phyloP scores from a whole-genome alignment of 1,284 basidiomycete species.

The Takashimella tepidaria region DNA sequence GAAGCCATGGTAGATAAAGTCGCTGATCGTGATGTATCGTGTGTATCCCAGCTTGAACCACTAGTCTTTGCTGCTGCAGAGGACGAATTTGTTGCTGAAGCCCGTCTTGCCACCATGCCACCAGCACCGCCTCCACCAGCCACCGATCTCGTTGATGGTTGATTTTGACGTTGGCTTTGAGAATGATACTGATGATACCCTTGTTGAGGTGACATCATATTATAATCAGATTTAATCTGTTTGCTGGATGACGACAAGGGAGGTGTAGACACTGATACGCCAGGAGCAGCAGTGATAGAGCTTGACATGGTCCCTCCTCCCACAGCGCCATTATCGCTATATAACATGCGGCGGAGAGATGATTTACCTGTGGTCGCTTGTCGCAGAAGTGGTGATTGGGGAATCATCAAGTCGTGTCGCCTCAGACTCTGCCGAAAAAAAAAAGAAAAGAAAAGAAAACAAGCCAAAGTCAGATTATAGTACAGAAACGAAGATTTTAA shows the following conservation, averaged over 20 bases:
- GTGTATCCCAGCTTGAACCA: conserved; percentile 28
- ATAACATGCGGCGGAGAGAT: conserved; percentile 30
- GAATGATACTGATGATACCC: no score
- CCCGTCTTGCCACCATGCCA: no score
- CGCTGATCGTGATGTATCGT: conserved; percentile 12
- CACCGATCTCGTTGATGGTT: background rate
- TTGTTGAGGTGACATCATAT: no score
- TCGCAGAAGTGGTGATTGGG: background rate
- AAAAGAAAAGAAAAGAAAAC: no score
- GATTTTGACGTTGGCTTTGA: conserved; percentile 1
- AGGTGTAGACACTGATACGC: conserved; percentile 12
- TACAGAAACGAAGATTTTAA: no score
- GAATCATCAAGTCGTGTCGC: background rate
- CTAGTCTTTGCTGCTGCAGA: conserved; percentile 18
- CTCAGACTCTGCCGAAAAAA: background rate
- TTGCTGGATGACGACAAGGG: conserved; percentile 6
- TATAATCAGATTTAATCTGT: background rate
- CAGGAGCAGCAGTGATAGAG: no score
- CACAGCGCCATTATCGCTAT: conserved; percentile 6
- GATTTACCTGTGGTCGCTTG: conserved; percentile 7
- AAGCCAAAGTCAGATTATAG: no score
- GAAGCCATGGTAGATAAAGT: conserved; percentile 26
- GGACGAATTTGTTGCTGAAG: conserved; percentile 12
- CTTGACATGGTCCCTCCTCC: no score
- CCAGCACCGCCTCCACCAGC: no score